Base-by-base conservation (phyloP, 805 yeast genomes). In the Cyberlindnera mississippiensis region DNA sequence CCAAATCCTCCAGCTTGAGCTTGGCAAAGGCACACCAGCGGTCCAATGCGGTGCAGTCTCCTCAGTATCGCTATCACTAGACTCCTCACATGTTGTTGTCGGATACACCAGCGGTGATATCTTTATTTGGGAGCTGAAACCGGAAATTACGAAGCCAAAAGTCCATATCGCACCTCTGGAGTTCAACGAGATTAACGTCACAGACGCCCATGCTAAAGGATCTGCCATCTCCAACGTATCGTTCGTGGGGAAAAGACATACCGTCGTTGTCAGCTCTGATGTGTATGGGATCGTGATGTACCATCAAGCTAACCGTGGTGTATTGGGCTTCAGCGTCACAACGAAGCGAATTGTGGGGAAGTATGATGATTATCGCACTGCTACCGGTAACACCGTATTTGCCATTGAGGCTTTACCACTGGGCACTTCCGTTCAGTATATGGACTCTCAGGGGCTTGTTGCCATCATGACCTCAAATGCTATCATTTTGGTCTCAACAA, bases 21-120 rank as follows among this genome's bases (percentile, higher is more conserved):
- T 82, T 13, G 67, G 66, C 1, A 53, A 53, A 15, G 45, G 50
- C 1, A 51, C 58, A 4, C 49, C 48, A 15, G 62, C 66, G 1
- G 40, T 58, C 2, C 61, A 61, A 12, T 57, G 68, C 28, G 80
- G 82, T 0, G 51, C 70, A 0, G 78, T 87, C 1, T 71, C 84
- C 0, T 46, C 76, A 3, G 54, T 89, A 18, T 68, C 77, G 0
- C 62, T 83, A 12, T 82, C 93, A 0, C 64, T 75, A 6, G 96
- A 90, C 57, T 82, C 85, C 2, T 69, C 83, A 0, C 75, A 72
- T 52, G 48, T 88, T 3, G 87, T 84, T 0, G 82, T 80, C 0
- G 95, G 96, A 2, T 78, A 73, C 49, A 66, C 69, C 5, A 63
- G 71, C 17, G 98, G 97, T 0, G 68, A 67, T 40, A 71, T 90